Evolutionary conservation across 1,284 basidiomycete species (phyloP).

Genomic region (Cryptococcus sp.): DNA sequence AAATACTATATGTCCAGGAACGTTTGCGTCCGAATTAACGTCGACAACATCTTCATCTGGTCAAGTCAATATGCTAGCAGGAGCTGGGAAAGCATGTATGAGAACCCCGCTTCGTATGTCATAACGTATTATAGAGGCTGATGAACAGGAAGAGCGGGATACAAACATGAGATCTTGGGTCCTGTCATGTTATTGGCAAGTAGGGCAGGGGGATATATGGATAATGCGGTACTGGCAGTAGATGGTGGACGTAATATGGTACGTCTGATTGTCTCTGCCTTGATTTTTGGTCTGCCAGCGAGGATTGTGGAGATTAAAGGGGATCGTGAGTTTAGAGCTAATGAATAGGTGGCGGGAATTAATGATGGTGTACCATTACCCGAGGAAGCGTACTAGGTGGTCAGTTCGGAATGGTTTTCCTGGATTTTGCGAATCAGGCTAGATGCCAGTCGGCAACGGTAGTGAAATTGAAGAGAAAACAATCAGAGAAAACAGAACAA

Average conservation of each 20-base stretch:
- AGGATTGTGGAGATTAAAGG: neutral
- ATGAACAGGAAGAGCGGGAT: slow-evolving; percentile 35
- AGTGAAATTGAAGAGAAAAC: too few relatives aligned
- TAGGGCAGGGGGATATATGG: slow-evolving; percentile 40
- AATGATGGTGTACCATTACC: slow-evolving; percentile 21
- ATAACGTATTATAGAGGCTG: slow-evolving; percentile 12
- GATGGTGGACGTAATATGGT: slow-evolving; percentile 45
- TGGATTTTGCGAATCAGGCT: too few relatives aligned
- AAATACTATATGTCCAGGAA: slow-evolving; percentile 35
- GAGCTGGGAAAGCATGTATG: slow-evolving; percentile 21
- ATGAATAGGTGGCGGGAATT: slow-evolving; percentile 23
- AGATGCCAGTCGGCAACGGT: too few relatives aligned
- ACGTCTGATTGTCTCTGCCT: slow-evolving; percentile 3
- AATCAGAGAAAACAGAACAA: too few relatives aligned
- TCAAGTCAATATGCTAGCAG: slow-evolving; percentile 10
- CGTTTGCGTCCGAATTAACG: slow-evolving; percentile 43
- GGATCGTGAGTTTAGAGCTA: neutral
- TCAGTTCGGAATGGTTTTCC: too few relatives aligned
- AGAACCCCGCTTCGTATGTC: slow-evolving; percentile 23
- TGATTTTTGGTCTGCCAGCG: neutral
- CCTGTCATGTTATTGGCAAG: slow-evolving; percentile 39
- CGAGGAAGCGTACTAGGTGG: neutral
- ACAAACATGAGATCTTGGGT: slow-evolving; percentile 44
- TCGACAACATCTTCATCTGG: slow-evolving; percentile 20
- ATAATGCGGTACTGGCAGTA: slow-evolving; percentile 38